Evolutionary conservation across 2,329 filamentous ascomycete genomes (phyloP), one percentile per base, ranked within the genome.

Genomic region (Chaetomium sp.): DNA sequence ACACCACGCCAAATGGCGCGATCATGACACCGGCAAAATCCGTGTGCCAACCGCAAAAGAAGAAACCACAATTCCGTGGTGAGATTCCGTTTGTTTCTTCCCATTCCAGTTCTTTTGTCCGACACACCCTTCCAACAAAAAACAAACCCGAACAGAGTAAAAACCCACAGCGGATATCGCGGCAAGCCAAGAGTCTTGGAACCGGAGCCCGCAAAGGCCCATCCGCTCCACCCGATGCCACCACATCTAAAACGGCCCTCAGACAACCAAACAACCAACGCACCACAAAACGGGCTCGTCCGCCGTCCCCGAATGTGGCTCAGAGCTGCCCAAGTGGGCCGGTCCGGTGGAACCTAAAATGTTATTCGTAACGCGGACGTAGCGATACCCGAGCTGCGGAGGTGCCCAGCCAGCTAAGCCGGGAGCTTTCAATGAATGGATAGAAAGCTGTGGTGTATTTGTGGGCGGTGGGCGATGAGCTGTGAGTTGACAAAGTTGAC

Each of bases 281-380:
- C 36, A 41, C 35, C 47, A 49, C 37, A 12, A n/a, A 49, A 27
- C 19, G 37, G 46, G 46, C n/a, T 38, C 38, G 34, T 14, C 44
- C n/a, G 19, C 19, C 19, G 19, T 27, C 19, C 19, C 19, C 19
- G 19, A 47, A 9, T 12, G 45, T 47, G 45, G 45, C 45, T 47
- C 37, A 34, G 45, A 47, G 9, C 8, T 36, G 37, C 14, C 49
- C 34, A 56, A 56, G 54, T 56, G 54, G 54, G 54, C 49, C 49
- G 54, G 40, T 27, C 19, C 3, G 43, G 44, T 44, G 49, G 45
- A 37, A 40, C 44, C 40, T 7, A n/a, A 36, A n/a, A 6, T 5
- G 47, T 37, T n/a, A 34, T 38, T 27, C 19, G 19, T 27, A 27
- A 27, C 19, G 19, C 19, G 19, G 19, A 27, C 19, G 19, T 27